Evolutionary conservation across 1,284 basidiomycete genomes (phyloP).

Genomic region (Phlebopus sp.): DNA sequence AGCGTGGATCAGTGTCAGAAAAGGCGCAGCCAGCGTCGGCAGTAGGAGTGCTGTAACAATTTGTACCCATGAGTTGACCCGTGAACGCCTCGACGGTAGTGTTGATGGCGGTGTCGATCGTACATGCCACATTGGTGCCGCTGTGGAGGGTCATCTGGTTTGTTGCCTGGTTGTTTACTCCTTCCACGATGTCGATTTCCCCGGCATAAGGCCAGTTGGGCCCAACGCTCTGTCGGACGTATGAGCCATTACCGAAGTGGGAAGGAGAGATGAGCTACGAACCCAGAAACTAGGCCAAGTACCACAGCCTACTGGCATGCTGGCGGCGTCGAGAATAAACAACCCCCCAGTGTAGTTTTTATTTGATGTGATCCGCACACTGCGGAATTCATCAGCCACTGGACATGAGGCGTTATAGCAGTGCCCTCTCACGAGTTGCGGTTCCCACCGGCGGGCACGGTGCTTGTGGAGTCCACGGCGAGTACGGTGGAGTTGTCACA

Average conservation of each 20-base stretch:
- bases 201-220: conserved; percentile 66
- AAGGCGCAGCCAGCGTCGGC: conserved; percentile 55
- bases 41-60: conserved; percentile 40
- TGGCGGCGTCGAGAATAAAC: conserved; percentile 73
- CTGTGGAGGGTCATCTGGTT: conserved; percentile 78
- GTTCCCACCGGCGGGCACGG: conserved; percentile 48
- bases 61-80: conserved; percentile 33
- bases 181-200: conserved; percentile 75
- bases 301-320: conserved; percentile 78
- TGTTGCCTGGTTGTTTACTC: conserved; percentile 52
- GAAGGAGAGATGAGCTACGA: conserved; percentile 30
- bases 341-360: conserved; percentile 67
- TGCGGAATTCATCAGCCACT: conserved; percentile 28
- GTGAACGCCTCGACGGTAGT: conserved; percentile 17
- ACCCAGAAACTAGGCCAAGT: conserved; percentile 73
- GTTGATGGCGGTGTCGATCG: conserved; percentile 9
- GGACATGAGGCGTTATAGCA: conserved; percentile 11
- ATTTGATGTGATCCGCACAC: conserved; percentile 70
- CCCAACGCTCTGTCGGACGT: conserved; percentile 40
- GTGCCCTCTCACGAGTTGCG: conserved; percentile 58
- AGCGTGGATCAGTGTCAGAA: conserved; percentile 33
- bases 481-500: conserved; percentile 52
- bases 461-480: conserved; percentile 58
- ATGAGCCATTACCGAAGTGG: not conserved
- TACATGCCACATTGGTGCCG: conserved; percentile 28